Percentiles rank a stretch among this genome's conserved stretches.
Conservation (phyloP, 768 basidiomycete species). For the Lactifluus volemus region DNA sequence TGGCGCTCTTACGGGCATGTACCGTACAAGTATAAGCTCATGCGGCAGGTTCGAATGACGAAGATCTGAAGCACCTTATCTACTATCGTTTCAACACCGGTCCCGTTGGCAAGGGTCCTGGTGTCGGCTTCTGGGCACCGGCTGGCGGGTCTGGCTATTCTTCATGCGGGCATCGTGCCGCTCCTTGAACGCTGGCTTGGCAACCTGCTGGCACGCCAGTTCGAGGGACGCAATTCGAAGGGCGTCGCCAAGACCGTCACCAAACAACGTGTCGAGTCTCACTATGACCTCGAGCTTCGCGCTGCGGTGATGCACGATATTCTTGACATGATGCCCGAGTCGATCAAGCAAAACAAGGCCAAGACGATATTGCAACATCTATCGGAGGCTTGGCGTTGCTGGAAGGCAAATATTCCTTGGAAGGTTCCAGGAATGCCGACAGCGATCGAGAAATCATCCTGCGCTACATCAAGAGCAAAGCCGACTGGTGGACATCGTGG, state of each 20-base stretch:
- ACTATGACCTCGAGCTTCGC: constrained; percentile 94
- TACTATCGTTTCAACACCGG: constrained; percentile 99
- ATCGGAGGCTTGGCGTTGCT: constrained; percentile 97
- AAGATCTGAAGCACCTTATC: constrained; percentile 96
- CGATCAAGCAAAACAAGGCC: constrained; percentile 98
- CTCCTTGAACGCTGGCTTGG: constrained; percentile 95
- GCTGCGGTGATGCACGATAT: constrained; percentile 99
- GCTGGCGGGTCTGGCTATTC: constrained; percentile 99
- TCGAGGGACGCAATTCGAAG: constrained; percentile 95
- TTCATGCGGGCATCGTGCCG: constrained; percentile 99
- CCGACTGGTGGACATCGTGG: constrained; percentile 96
- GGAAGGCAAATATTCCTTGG: constrained; percentile 98
- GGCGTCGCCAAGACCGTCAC: constrained; percentile 97
- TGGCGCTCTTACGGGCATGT: constrained; percentile 98
- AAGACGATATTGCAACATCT: constrained; percentile 98
- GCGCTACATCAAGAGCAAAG: constrained; percentile 98
- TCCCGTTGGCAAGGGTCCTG: constrained; percentile 98
- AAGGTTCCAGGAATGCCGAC: constrained; percentile 99
- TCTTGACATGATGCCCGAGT: constrained; percentile 99
- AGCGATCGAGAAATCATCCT: constrained; percentile 99
- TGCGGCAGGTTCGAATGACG: constrained; percentile 99
- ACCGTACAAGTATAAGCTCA: constrained; percentile 99
- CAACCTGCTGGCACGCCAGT: constrained; percentile 94
- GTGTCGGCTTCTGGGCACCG: constrained; percentile 99
- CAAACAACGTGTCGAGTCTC: constrained; percentile 97